Base-by-base conservation (phyloP, 163 green algal species). In the Scenedesmus sp. region DNA sequence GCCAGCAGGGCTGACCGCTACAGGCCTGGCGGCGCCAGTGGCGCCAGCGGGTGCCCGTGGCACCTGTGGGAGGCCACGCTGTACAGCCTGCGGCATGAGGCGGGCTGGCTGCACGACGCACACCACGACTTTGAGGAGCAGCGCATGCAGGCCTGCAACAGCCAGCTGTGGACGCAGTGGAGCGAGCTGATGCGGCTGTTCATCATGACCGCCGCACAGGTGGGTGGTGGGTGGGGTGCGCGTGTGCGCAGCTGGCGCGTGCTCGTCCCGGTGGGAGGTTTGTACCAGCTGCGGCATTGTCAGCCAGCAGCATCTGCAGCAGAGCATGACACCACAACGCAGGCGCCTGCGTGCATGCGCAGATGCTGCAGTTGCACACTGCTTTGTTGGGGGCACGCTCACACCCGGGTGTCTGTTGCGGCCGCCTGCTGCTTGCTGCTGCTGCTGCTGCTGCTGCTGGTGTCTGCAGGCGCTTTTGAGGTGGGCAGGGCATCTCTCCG, bases 391-490 rank as follows among this genome's bases (percentile, higher is more conserved):
- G 10, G 46, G 46, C 46, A n/a, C n/a, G n/a, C n/a, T n/a, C n/a
- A n/a, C n/a, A n/a, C n/a, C n/a, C n/a, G n/a, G n/a, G 13, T 56
- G 49, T 56, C 49, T 56, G 49, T 56, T 12, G 13, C 3, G 53
- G 53, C 16, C 4, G 53, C 7, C 18, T 7, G 13, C 15, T 68
- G 15, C 16, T 26, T 30, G 59, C 20, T 72, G 20, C 24, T 2
- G 3, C 22, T 72, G 44, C 46, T 72, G 81, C 40, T 42, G 46
- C 33, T 42, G 22, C 20, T 61, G 22, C 83, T 81, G 83, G 83
- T 59, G 20, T 40, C 20, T 61, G 22, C 83, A 88, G 83, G 83
- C 83, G 20, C 59, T 88, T 88, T 88, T 81, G 37, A 88, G 40
- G 40, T 37, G n/a, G 59, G 59, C 0, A 59, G 70, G 33, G 35